Conservation (phyloP, 1,139 yeast genomes). For the Sugiyamaella paludigena region DNA sequence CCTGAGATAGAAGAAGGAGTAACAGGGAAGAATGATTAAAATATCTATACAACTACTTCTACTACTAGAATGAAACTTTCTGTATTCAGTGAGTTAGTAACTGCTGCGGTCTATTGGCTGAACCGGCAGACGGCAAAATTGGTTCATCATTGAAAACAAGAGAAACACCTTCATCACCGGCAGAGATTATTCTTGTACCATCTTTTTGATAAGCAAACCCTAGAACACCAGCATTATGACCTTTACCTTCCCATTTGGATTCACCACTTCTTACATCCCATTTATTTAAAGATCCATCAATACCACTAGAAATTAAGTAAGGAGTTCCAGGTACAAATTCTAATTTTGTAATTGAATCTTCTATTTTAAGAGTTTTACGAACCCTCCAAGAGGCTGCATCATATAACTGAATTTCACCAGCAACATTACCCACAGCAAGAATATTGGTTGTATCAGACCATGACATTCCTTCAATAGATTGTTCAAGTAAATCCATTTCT, state of each 20-base stretch:
- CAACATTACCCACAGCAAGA: conserved; percentile 84
- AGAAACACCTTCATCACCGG: conserved; percentile 98
- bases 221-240: conserved; percentile 91
- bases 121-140: not conserved
- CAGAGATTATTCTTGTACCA: conserved; percentile 74
- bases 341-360: conserved; percentile 82
- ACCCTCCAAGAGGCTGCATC: conserved; percentile 86
- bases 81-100: conserved; percentile 2
- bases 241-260: conserved; percentile 72
- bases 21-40: too few species aligned
- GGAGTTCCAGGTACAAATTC: conserved; percentile 61
- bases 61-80: too few species aligned
- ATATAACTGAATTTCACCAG: conserved; percentile 78
- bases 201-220: conserved; percentile 69
- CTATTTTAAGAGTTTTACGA: conserved; percentile 64
- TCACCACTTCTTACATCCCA: conserved; percentile 89
- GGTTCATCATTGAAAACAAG: conserved; percentile 53
- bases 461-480: conserved; percentile 79
- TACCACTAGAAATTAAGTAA: conserved; percentile 64
- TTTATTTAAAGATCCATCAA: conserved; percentile 81
- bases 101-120: conserved; percentile 5
- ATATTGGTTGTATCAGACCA: conserved; percentile 67
- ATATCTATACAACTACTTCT: too few species aligned
- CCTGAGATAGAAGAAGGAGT: not conserved
- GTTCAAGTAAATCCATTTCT: conserved; percentile 64